Percentiles rank a stretch among this genome's conserved stretches.
Conservation (phyloP, 495 filamentous ascomycete species). For the Talaromyces ruber region DNA sequence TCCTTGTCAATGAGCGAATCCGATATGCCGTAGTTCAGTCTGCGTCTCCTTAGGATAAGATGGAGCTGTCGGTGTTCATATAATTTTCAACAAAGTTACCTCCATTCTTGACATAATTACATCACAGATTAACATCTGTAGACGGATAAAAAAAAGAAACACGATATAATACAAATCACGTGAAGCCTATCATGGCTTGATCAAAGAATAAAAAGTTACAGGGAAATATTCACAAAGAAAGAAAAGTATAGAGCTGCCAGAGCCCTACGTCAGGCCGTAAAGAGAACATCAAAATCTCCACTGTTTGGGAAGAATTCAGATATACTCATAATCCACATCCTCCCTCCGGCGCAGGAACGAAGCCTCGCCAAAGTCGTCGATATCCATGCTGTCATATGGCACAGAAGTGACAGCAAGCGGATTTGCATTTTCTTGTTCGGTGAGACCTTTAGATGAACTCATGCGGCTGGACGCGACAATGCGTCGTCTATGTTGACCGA, state of each 20-base stretch:
- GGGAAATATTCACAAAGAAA: slow-evolving; percentile 1
- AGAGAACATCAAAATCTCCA: background rate
- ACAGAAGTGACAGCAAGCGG: slow-evolving; percentile 9
- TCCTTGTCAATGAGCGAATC: no score
- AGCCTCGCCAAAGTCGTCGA: slow-evolving; percentile 36
- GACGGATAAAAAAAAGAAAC: background rate
- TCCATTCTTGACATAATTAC: background rate
- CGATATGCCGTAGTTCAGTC: no score
- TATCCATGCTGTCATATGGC: slow-evolving; percentile 26
- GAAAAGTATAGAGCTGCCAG: slow-evolving; percentile 9
- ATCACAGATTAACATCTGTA: background rate
- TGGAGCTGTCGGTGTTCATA: no score
- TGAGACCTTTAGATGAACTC: background rate
- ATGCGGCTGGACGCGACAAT: slow-evolving; percentile 2
- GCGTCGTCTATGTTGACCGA: slow-evolving; percentile 24
- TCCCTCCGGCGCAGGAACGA: slow-evolving; percentile 32
- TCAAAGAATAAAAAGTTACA: background rate
- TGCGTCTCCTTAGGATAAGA: no score
- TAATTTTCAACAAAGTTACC: no score
- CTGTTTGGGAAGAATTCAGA: slow-evolving; percentile 6
- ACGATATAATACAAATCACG: background rate
- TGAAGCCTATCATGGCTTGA: background rate
- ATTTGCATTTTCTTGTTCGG: slow-evolving; percentile 7
- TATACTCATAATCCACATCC: slow-evolving; percentile 33
- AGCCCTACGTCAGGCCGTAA: background rate